phyloP scores from a whole-genome alignment of 106 monocot species.

The Posidonia australis region DNA sequence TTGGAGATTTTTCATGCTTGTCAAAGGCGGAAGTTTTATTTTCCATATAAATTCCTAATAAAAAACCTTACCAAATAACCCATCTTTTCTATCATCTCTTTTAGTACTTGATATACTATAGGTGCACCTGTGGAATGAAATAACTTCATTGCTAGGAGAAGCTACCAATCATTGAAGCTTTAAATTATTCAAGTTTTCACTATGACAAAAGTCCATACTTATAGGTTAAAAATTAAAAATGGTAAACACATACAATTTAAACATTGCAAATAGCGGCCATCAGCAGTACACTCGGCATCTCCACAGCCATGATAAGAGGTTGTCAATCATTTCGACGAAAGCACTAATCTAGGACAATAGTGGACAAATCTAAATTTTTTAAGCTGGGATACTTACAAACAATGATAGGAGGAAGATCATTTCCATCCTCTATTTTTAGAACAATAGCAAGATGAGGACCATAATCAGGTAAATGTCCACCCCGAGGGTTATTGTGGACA shows the following conservation, averaged over 20 bases:
- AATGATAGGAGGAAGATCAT: conserved; percentile 80
- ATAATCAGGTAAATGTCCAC: conserved; percentile 62
- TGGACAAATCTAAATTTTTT: neutral
- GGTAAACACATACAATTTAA: conserved; percentile 50
- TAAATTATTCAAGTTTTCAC: neutral
- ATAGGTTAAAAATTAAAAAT: neutral
- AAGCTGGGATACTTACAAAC: conserved; percentile 48
- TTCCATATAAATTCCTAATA: neutral
- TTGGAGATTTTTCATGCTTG: neutral
- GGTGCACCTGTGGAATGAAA: conserved; percentile 45
- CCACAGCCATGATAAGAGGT: conserved; percentile 54
- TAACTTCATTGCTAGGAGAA: neutral
- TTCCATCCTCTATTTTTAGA: conserved; percentile 95
- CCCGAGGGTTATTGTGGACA: conserved; percentile 69
- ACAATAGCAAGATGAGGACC: conserved; percentile 92
- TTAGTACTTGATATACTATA: conserved; percentile 81
- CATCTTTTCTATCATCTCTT: conserved; percentile 92
- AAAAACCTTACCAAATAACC: conserved; percentile 57
- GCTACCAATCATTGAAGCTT: too few species aligned
- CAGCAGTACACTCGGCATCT: conserved; percentile 87
- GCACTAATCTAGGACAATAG: neutral
- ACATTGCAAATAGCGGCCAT: conserved; percentile 98
- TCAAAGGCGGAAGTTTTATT: neutral
- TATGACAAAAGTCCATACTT: neutral
- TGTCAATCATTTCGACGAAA: neutral